Base-by-base conservation (phyloP, 331 rosid species). In the Cucumis variabilis region DNA sequence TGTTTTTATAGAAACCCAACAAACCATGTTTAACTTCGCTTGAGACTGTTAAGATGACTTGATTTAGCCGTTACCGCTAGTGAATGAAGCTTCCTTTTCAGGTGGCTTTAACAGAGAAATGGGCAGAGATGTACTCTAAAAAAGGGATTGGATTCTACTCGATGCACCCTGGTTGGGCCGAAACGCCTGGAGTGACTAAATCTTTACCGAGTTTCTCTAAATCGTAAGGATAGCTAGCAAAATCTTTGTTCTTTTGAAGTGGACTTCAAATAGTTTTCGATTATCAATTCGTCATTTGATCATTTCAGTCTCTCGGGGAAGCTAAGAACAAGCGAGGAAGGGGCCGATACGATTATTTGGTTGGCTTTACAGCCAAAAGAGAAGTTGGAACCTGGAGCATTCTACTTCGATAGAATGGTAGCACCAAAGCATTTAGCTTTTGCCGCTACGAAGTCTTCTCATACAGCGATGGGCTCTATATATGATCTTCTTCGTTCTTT, bases 151-250 rank as follows among this genome's bases (percentile, higher is more conserved):
- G 98, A 69, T 97, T 97, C 91, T 97, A 97, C 90, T 90, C 98
- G 11, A 95, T 97, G 99, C 98, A 97, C 85, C 99, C 98, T 1
- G 99, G 99, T 46, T 97, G 99, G 99, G 98, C 96, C 2, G 98
- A 95, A 55, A 95, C 99, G n/a, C 98, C 98, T 10, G 99, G 99
- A 30, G 96, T 94, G 82, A 91, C 91, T 15, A 93, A 27, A 79
- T 90, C 95, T 85, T 88, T 96, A 88, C 98, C 98, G 8, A 74
- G 89, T 86, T 93, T 96, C 87, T 91, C 91, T 12, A 76, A 93
- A 88, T 24, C 78, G 97, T 95, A 88, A 85, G 91, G 16, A 87
- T 79, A 41, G 13, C 20, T 20, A 51, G n/a, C 69, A 62, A 27
- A 71, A 13, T 17, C 53, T 27, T 9, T 62, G 41, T 24, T 51